Evolutionary conservation across 1,284 basidiomycete species (phyloP).

Genomic region (Cerrena zonata): DNA sequence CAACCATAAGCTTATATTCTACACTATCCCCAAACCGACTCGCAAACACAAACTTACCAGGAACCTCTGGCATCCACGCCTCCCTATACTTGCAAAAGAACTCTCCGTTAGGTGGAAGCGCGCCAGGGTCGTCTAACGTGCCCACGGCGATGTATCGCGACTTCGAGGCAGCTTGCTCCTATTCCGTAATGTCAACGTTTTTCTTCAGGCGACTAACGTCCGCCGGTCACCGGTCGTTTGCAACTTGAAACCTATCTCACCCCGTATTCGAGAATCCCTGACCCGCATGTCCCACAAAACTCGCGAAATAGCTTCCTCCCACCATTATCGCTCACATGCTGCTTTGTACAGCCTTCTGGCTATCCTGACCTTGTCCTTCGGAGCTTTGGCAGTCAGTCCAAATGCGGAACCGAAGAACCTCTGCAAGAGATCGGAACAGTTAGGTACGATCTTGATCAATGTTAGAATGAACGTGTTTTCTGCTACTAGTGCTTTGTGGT

Average conservation of each 20-base stretch:
- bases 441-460: too few species aligned
- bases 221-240: too few species aligned
- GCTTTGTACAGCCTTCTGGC: slow-evolving; percentile 15
- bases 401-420: slow-evolving; percentile 22
- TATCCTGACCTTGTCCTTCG: slow-evolving; percentile 15
- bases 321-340: slow-evolving; percentile 24
- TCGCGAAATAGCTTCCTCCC: slow-evolving; percentile 19
- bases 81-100: slow-evolving; percentile 24
- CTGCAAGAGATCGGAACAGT: slow-evolving; percentile 13
- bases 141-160: slow-evolving; percentile 17
- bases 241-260: slow-evolving; percentile 7
- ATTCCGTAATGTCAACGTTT: not conserved
- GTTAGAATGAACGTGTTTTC: too few species aligned
- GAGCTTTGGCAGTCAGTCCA: slow-evolving; percentile 21
- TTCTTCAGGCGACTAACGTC: too few species aligned
- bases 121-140: slow-evolving; percentile 20
- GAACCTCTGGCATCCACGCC: slow-evolving; percentile 22
- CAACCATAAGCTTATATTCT: too few species aligned
- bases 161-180: slow-evolving; percentile 10
- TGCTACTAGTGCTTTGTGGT: too few species aligned
- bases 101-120: slow-evolving; percentile 25
- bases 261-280: slow-evolving; percentile 19
- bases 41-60: slow-evolving; percentile 9
- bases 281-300: slow-evolving; percentile 22
- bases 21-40: not conserved